phyloP scores from a whole-genome alignment of 306 rosid genomes.

The Rubus idaeus region DNA sequence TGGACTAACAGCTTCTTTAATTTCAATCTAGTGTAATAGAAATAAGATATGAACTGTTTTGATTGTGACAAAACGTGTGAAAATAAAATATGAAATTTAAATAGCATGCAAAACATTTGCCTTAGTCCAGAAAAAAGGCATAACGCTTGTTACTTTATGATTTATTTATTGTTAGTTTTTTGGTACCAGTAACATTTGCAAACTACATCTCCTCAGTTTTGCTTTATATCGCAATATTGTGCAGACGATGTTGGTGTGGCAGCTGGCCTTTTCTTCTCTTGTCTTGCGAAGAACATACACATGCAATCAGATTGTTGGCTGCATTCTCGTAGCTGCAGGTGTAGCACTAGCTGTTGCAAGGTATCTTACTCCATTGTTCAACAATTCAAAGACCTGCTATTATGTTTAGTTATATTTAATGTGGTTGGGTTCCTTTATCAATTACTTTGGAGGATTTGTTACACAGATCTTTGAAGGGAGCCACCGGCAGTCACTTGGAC shows the following conservation, averaged over 20 bases:
- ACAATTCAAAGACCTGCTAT: conserved; percentile 19
- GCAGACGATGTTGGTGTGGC: conserved; percentile 97
- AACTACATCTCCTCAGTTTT: conserved; percentile 12
- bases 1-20: neutral
- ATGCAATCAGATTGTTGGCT: conserved; percentile 67
- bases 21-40: neutral
- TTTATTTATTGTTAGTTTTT: too few species aligned
- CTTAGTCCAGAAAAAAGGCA: neutral
- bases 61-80: neutral
- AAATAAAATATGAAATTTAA: neutral
- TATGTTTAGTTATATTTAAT: neutral
- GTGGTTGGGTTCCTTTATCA: neutral
- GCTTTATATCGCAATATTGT: conserved; percentile 25
- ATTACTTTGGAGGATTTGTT: neutral
- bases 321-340: conserved; percentile 75
- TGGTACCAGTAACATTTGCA: neutral
- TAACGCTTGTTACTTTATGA: too few species aligned
- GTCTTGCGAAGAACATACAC: conserved; percentile 70
- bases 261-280: conserved; percentile 60
- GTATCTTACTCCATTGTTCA: conserved; percentile 43
- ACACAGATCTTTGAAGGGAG: neutral
- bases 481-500: neutral
- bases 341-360: conserved; percentile 74
- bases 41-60: neutral
- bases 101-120: neutral